Evolutionary conservation across 106 monocot genomes (phyloP).

Genomic region (Vanilla planifolia): DNA sequence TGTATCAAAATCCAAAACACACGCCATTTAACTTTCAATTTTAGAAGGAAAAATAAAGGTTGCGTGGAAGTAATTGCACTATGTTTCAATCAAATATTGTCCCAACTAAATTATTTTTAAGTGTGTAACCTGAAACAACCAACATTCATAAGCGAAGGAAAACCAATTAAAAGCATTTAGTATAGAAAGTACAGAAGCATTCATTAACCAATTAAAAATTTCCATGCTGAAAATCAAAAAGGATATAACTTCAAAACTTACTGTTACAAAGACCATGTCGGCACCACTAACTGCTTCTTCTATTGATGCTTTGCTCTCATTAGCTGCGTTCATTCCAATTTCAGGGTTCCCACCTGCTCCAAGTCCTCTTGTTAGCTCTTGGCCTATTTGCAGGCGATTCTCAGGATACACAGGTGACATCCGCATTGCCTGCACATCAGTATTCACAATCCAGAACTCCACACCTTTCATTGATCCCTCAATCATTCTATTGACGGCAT

Average conservation of each 20-base stretch:
- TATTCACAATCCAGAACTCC: constrained; percentile 99
- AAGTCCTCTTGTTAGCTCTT: constrained; percentile 67
- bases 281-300: constrained; percentile 60
- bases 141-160: too few species aligned
- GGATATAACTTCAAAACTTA: constrained; percentile 21
- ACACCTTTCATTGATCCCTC: constrained; percentile 91
- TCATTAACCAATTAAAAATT: too few species aligned
- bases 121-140: too few species aligned
- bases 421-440: constrained; percentile 90
- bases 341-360: constrained; percentile 88
- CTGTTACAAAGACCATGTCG: constrained; percentile 89
- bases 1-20: too few species aligned
- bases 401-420: constrained; percentile 63
- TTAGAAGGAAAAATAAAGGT: too few species aligned
- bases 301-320: constrained; percentile 62
- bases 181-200: too few species aligned
- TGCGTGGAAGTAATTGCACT: too few species aligned
- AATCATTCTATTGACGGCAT: constrained; percentile 98
- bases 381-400: constrained; percentile 66
- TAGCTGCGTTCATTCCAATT: constrained; percentile 80
- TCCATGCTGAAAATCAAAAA: too few species aligned
- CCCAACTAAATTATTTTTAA: too few species aligned
- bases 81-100: too few species aligned
- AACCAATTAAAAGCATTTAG: too few species aligned
- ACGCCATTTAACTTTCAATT: too few species aligned